Conservation (phyloP, 164 flowering plant genomes). For the Tetrastigma voinierianum region DNA sequence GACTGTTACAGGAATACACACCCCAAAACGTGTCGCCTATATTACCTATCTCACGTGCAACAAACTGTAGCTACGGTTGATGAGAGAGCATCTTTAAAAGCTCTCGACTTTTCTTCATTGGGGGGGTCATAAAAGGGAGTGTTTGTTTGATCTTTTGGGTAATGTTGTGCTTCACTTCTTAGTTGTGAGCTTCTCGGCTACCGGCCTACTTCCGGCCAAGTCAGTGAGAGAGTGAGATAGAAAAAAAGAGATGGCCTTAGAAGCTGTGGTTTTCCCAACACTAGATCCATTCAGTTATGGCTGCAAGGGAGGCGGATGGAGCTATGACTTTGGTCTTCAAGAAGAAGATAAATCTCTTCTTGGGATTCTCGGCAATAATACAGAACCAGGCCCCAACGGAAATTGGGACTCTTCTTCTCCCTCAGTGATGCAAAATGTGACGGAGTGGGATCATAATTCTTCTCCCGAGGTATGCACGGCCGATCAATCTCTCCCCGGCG, state of each 20-base stretch:
- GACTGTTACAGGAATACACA: too few species aligned
- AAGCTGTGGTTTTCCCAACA: constrained; percentile 53
- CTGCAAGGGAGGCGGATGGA: constrained; percentile 31
- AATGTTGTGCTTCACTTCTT: constrained; percentile 6
- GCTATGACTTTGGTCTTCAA: constrained; percentile 19
- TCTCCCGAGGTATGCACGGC: constrained; percentile 26
- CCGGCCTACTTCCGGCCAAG: too few species aligned
- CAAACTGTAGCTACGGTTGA: constrained; percentile 26
- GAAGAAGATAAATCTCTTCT: constrained; percentile 22
- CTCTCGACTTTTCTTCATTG: background rate
- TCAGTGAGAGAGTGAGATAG: background rate
- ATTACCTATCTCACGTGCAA: constrained; percentile 48
- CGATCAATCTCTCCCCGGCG: constrained; percentile 16
- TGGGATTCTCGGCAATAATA: constrained; percentile 11
- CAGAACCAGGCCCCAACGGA: constrained; percentile 15
- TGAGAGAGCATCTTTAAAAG: constrained; percentile 24
- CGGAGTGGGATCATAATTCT: constrained; percentile 40
- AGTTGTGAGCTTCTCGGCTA: constrained; percentile 7
- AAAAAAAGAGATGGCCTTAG: constrained; percentile 55
- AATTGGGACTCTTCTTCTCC: constrained; percentile 27
- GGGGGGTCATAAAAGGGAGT: constrained; percentile 13
- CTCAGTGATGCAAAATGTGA: constrained; percentile 26
- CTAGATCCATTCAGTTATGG: constrained; percentile 41
- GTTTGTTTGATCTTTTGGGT: constrained; percentile 15
- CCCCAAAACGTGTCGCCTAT: background rate